phyloP scores from a whole-genome alignment of 768 basidiomycete species.

The Krasilnikovozyma curviuscula region DNA sequence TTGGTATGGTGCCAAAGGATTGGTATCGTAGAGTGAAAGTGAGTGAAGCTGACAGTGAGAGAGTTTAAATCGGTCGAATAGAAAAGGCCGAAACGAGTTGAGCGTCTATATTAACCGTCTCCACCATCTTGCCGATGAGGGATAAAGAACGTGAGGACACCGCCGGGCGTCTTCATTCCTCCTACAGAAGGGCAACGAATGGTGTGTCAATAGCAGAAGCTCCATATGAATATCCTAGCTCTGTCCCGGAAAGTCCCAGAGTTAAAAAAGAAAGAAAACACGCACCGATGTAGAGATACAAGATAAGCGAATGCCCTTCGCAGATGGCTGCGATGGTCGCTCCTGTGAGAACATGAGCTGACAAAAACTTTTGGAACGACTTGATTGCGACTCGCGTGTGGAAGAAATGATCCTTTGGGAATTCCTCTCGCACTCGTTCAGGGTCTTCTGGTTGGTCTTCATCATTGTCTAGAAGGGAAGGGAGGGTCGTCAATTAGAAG shows the following conservation, averaged over 20 bases:
- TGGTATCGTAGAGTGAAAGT: too few species aligned
- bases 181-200: not conserved
- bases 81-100: too few species aligned
- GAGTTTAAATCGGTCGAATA: too few species aligned
- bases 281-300: constrained; percentile 67
- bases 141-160: constrained; percentile 72
- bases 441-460: constrained; percentile 13
- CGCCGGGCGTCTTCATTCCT: constrained; percentile 54
- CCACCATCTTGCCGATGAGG: too few species aligned
- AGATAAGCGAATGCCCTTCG: constrained; percentile 59
- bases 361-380: constrained; percentile 64
- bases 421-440: constrained; percentile 24
- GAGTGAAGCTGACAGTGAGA: too few species aligned
- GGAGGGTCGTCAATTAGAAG: not conserved
- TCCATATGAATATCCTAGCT: too few species aligned
- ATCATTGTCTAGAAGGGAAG: constrained; percentile 8
- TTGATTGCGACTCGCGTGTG: constrained; percentile 49
- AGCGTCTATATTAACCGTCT: too few species aligned
- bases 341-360: constrained; percentile 56
- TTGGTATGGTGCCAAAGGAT: too few species aligned
- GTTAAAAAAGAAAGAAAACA: not conserved
- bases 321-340: constrained; percentile 77
- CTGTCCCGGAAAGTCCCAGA: too few species aligned
- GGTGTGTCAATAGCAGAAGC: too few species aligned
- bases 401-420: constrained; percentile 39